These are phyloP conservation scores for Phaeoacremonium minimum DNA, from an alignment of 2,329 filamentous ascomycete species.

Conservation along the genomic window DNA sequence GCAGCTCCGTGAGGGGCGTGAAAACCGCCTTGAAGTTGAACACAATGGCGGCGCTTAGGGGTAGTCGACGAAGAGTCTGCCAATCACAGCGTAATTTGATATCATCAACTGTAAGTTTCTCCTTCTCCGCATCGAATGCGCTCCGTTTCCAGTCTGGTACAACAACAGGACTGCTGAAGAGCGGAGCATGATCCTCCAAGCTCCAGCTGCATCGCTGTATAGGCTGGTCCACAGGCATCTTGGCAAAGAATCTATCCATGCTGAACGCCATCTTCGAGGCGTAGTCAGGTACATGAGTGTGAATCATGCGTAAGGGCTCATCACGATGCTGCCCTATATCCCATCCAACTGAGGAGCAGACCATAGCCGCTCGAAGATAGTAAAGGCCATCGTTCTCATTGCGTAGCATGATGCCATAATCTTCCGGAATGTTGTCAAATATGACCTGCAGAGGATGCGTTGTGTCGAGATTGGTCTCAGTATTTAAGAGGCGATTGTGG, in stretches of 20 bases:
- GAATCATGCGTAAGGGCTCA: constrained; percentile 65
- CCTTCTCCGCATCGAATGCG: constrained; percentile 44
- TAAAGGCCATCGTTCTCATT: constrained; percentile 70
- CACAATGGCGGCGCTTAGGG: constrained; percentile 68
- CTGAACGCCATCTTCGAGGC: constrained; percentile 84
- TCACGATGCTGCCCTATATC: constrained; percentile 72
- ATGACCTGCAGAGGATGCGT: constrained; percentile 66
- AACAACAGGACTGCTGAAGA: constrained; percentile 70
- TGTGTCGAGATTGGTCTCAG: constrained; percentile 52
- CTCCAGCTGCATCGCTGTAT: constrained; percentile 87
- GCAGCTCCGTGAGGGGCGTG: constrained; percentile 66
- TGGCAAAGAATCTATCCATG: constrained; percentile 84
- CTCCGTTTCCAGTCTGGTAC: constrained; percentile 56
- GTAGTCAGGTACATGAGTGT: constrained; percentile 73
- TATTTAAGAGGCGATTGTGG: constrained; percentile 64
- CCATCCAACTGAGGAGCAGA: constrained; percentile 81
- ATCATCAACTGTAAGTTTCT: constrained; percentile 47
- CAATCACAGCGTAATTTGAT: constrained; percentile 76
- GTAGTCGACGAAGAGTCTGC: constrained; percentile 78
- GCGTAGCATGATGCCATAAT: constrained; percentile 74
- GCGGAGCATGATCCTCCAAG: constrained; percentile 68
- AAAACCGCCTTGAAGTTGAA: constrained; percentile 91
- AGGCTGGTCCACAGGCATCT: constrained; percentile 67
- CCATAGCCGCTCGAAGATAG: constrained; percentile 67
- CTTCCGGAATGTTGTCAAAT: constrained; percentile 76